phyloP scores from a whole-genome alignment of 495 filamentous ascomycete genomes.

The Talaromyces ruber region DNA sequence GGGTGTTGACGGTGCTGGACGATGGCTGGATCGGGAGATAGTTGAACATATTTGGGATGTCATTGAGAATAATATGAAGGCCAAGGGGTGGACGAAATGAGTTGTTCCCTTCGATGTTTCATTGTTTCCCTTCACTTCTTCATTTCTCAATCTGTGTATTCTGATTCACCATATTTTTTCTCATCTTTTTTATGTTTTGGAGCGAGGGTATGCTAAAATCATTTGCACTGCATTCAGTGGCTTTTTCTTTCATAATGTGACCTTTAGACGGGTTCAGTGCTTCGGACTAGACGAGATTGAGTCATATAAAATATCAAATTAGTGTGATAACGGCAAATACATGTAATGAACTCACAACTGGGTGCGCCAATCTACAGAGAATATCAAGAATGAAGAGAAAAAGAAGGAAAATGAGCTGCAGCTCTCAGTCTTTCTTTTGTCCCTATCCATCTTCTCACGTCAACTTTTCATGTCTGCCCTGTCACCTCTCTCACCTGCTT shows the following conservation, averaged over 20 bases:
- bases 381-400: no score
- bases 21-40: conserved; percentile 89
- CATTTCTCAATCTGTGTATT: not conserved
- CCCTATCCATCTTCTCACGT: no score
- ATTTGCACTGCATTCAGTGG: not conserved
- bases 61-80: conserved; percentile 82
- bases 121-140: not conserved
- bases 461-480: no score
- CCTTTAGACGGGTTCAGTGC: not conserved
- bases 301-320: not conserved
- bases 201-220: not conserved
- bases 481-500: no score
- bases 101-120: conserved; percentile 6
- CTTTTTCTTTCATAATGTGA: not conserved
- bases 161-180: not conserved
- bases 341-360: no score
- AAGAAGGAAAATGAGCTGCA: no score
- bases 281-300: not conserved
- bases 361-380: no score
- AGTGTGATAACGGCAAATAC: no score
- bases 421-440: no score
- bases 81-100: conserved; percentile 62
- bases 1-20: conserved; percentile 44
- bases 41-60: conserved; percentile 88
- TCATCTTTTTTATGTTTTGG: not conserved